phyloP scores from a whole-genome alignment of 139 green algal genomes.

The Chlorokybus atmophyticus region DNA sequence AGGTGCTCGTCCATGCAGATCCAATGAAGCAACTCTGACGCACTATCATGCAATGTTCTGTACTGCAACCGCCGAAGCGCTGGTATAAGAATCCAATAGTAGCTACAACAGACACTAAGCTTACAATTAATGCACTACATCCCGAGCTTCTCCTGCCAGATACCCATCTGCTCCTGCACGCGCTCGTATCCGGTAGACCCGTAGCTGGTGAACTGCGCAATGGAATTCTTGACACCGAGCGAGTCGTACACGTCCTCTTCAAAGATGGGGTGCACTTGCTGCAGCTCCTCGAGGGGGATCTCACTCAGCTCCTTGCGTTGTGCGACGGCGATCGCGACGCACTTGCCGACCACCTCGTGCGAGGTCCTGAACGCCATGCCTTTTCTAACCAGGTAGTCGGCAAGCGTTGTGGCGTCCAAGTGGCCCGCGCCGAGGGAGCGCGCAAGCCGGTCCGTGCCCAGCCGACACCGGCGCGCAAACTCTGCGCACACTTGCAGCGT shows the following conservation, averaged over 20 bases:
- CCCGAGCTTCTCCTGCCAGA: constrained; percentile 21
- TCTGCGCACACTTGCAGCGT: constrained; percentile 82
- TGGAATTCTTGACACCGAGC: constrained; percentile 27
- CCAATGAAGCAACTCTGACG: too few relatives aligned
- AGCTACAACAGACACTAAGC: too few relatives aligned
- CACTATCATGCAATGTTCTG: too few relatives aligned
- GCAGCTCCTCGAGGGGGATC: constrained; percentile 21
- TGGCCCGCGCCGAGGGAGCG: constrained; percentile 27
- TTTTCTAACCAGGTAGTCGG: constrained; percentile 98
- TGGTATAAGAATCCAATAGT: too few relatives aligned
- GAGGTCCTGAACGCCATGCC: constrained; percentile 29
- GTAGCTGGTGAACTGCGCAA: constrained; percentile 25
- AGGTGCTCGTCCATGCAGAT: too few relatives aligned
- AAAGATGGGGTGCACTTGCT: constrained; percentile 24
- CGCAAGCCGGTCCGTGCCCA: constrained; percentile 74
- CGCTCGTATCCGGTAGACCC: constrained; percentile 18
- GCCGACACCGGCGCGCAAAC: constrained; percentile 75
- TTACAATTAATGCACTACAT: too few relatives aligned
- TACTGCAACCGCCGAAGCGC: too few relatives aligned
- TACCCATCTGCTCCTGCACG: constrained; percentile 24
- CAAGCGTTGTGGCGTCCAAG: constrained; percentile 93
- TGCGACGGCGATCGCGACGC: constrained; percentile 19
- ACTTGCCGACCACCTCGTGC: constrained; percentile 25
- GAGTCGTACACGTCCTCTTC: constrained; percentile 29
- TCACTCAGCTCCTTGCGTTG: constrained; percentile 12